A percentile compares a stretch with the other conserved stretches of the same genome.
phyloP scores from a whole-genome alignment of 176 grass and related monocot genomes.

The Raddia distichophylla region DNA sequence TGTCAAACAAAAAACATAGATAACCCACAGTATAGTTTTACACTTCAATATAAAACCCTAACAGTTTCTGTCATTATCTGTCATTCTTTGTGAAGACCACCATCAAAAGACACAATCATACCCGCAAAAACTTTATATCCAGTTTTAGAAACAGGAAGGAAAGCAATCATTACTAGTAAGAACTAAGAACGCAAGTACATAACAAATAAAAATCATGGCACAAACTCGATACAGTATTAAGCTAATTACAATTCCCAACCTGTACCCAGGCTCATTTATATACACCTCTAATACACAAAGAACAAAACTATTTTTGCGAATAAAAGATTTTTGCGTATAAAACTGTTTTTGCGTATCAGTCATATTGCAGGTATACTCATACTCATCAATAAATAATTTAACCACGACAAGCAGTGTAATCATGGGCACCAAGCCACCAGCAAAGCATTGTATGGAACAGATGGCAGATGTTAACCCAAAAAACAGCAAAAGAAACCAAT shows the following conservation, averaged over 20 bases:
- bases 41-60: neutral
- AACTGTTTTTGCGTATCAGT: no score
- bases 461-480: neutral
- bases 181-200: neutral
- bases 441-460: neutral
- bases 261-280: neutral
- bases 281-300: neutral
- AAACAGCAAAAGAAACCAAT: neutral
- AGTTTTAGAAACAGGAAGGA: neutral
- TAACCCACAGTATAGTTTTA: neutral
- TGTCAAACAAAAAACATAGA: neutral
- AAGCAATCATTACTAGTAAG: neutral
- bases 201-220: neutral
- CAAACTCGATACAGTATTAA: constrained; percentile 11
- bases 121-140: neutral
- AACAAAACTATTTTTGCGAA: neutral
- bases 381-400: constrained; percentile 1
- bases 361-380: neutral
- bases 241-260: neutral
- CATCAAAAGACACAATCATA: constrained; percentile 24
- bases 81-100: neutral
- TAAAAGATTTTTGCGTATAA: neutral
- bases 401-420: constrained; percentile 1
- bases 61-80: constrained; percentile 7
- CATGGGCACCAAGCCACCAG: neutral